These are phyloP conservation scores for Cercospora berteroae DNA, from an alignment of 2,329 filamentous ascomycete species.

Conservation along the genomic window DNA sequence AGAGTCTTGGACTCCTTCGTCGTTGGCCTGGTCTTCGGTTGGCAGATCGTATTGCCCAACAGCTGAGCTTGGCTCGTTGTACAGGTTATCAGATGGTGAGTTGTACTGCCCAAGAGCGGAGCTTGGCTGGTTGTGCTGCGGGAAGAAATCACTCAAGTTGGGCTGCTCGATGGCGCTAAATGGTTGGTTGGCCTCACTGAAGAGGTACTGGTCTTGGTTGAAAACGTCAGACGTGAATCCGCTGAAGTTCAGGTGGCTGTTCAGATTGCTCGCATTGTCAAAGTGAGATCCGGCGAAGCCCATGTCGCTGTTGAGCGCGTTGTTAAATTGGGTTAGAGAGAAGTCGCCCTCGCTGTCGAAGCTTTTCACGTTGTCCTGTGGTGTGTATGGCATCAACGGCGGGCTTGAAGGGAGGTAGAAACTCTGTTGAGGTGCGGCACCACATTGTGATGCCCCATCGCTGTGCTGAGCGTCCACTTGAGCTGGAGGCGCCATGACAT, in stretches of 20 bases:
- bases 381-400: background rate
- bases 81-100: too few species aligned
- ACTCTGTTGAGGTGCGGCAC: background rate
- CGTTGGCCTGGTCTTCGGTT: too few species aligned
- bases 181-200: background rate
- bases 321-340: background rate
- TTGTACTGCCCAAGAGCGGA: too few species aligned
- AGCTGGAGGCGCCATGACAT: background rate
- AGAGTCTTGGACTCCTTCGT: background rate
- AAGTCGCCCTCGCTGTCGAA: background rate
- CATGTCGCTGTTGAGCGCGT: background rate
- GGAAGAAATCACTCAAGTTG: background rate
- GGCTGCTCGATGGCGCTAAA: background rate
- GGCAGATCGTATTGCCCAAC: too few species aligned
- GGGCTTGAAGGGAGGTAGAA: background rate
- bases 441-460: background rate
- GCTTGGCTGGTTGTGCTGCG: background rate
- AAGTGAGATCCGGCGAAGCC: background rate
- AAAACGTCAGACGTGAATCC: background rate
- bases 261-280: background rate
- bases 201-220: background rate
- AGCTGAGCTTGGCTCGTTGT: too few species aligned
- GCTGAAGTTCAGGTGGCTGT: background rate
- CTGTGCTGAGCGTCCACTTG: background rate
- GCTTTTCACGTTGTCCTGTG: background rate